Evolutionary conservation across 345 rosid genomes (phyloP).

Genomic region (Populus tremula): DNA sequence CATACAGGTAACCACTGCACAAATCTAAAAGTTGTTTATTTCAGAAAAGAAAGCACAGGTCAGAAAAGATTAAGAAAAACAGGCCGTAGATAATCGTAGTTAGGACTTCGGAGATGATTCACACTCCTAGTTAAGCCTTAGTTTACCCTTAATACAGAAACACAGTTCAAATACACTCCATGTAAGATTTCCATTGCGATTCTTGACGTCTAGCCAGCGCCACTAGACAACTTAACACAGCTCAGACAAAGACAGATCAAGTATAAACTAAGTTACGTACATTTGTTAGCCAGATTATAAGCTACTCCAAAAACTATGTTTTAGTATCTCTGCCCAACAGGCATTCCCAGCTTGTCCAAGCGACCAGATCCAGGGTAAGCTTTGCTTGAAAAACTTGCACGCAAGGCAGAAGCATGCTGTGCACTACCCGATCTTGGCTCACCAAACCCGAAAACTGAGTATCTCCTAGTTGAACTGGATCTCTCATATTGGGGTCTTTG

Average conservation of each 20-base stretch:
- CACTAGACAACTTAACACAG: background rate
- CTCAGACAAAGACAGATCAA: background rate
- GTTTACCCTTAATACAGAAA: background rate
- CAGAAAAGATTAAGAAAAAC: background rate
- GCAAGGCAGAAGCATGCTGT: slow-evolving; percentile 50
- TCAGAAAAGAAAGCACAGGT: background rate
- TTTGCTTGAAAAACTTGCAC: slow-evolving; percentile 55
- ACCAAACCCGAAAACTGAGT: slow-evolving; percentile 42
- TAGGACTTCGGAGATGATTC: background rate
- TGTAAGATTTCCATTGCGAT: background rate
- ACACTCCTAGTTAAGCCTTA: background rate
- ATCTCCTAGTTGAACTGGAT: slow-evolving; percentile 61
- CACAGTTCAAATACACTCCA: background rate
- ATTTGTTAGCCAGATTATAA: slow-evolving; percentile 8
- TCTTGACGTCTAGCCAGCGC: background rate
- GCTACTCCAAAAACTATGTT: slow-evolving; percentile 2
- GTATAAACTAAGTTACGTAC: background rate
- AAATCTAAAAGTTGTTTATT: background rate
- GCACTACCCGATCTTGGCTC: slow-evolving; percentile 42
- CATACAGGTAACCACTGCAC: background rate
- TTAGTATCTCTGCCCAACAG: slow-evolving; percentile 34
- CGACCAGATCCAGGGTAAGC: slow-evolving; percentile 97
- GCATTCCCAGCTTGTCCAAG: slow-evolving; percentile 85
- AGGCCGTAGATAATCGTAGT: background rate
- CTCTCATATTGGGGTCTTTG: slow-evolving; percentile 71